These are phyloP conservation scores for Manihot esculenta DNA, from an alignment of 441 rosid genomes.

Conservation along the genomic window DNA sequence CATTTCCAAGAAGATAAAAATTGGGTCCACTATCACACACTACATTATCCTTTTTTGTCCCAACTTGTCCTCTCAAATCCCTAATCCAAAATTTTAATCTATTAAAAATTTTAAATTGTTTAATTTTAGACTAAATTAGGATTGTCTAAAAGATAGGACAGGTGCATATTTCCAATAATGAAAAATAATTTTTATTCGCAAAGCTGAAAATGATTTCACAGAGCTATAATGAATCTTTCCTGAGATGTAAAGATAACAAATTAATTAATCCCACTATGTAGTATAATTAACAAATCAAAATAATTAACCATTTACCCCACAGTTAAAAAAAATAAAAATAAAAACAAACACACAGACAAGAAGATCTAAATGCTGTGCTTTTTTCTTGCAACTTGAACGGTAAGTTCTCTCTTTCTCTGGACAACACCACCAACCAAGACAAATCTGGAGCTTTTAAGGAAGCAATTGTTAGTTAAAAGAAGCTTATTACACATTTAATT, in stretches of 20 bases:
- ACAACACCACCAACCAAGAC: constrained; percentile 15
- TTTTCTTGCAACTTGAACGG: neutral
- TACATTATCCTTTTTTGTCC: neutral
- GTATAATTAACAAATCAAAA: constrained; percentile 17
- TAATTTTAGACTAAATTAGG: no score
- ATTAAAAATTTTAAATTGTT: no score
- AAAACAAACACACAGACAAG: constrained; percentile 28
- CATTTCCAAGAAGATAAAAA: constrained; percentile 23
- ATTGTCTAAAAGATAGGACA: no score
- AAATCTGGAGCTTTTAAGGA: constrained; percentile 36
- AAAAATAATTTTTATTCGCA: constrained; percentile 3
- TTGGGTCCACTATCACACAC: constrained; percentile 33
- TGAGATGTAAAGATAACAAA: constrained; percentile 15
- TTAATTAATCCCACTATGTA: neutral
- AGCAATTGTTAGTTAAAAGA: constrained; percentile 29
- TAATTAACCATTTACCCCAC: constrained; percentile 7
- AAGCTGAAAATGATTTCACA: constrained; percentile 19
- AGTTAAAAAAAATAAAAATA: neutral
- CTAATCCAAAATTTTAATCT: neutral
- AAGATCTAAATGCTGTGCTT: constrained; percentile 14
- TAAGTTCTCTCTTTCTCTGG: constrained; percentile 30
- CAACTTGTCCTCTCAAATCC: neutral
- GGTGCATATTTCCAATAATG: neutral
- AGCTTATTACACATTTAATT: neutral
- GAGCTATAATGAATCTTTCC: constrained; percentile 22